Conservation (phyloP, 2,329 filamentous ascomycete genomes). For the Botrytis cinerea region DNA sequence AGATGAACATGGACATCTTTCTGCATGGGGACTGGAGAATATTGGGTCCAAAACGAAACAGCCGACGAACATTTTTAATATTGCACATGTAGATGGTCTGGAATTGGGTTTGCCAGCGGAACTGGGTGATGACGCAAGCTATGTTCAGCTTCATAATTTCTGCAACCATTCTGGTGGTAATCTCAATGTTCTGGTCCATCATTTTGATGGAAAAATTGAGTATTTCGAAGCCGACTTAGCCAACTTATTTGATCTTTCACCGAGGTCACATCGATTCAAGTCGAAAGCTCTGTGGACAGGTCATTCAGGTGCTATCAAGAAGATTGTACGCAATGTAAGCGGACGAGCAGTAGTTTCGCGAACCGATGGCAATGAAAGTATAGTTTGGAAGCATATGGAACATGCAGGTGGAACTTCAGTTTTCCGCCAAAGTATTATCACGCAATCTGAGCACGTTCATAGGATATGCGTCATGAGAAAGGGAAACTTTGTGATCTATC, state of each 20-base stretch:
- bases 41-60: constrained; percentile 70
- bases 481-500: constrained; percentile 77
- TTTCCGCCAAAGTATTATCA: constrained; percentile 67
- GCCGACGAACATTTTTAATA: constrained; percentile 75
- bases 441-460: constrained; percentile 70
- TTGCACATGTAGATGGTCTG: constrained; percentile 70
- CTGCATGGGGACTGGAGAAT: constrained; percentile 89
- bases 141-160: constrained; percentile 73
- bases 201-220: constrained; percentile 81
- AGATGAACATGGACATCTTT: constrained; percentile 83
- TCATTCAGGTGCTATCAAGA: constrained; percentile 77
- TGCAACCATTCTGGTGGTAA: constrained; percentile 65
- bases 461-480: constrained; percentile 77
- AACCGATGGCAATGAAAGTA: constrained; percentile 74
- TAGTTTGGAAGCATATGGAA: constrained; percentile 75
- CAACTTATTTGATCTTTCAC: constrained; percentile 74
- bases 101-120: constrained; percentile 47
- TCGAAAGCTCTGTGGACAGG: constrained; percentile 76
- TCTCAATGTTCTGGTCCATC: constrained; percentile 75
- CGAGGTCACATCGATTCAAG: constrained; percentile 58
- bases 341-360: constrained; percentile 80
- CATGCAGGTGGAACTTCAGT: constrained; percentile 56
- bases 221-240: constrained; percentile 80
- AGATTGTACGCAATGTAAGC: constrained; percentile 82
- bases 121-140: constrained; percentile 38